These are phyloP conservation scores for Pythium volutum DNA, from an alignment of 352 stramenopile genomes.

Conservation along the genomic window DNA sequence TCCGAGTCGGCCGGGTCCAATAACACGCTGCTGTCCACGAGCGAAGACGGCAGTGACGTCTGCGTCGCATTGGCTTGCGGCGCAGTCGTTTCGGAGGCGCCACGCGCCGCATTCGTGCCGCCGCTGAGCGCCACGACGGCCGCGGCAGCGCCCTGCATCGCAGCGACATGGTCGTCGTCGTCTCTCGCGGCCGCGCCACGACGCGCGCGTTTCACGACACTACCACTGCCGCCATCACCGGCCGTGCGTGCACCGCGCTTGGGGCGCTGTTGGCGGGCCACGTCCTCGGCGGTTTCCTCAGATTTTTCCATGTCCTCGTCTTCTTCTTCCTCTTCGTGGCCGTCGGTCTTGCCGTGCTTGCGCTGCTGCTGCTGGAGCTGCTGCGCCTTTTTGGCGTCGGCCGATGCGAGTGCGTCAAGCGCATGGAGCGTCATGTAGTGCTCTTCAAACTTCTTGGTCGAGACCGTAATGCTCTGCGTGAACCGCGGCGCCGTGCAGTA, in stretches of 20 bases:
- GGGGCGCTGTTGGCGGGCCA: background rate
- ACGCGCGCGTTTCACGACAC: conserved; percentile 11
- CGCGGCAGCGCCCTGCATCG: conserved; percentile 20
- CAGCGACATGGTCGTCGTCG: conserved; percentile 17
- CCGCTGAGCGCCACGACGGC: conserved; percentile 27
- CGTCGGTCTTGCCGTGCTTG: conserved; percentile 5
- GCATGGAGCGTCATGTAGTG: conserved; percentile 29
- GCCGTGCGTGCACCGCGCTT: background rate
- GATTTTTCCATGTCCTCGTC: conserved; percentile 9
- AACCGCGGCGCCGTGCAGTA: conserved; percentile 26
- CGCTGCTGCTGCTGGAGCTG: conserved; percentile 7
- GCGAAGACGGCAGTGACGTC: conserved; percentile 7
- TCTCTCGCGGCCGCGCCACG: conserved; percentile 15
- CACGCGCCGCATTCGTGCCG: background rate
- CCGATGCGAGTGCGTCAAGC: conserved; percentile 20
- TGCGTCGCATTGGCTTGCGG: background rate
- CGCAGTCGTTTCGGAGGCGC: background rate
- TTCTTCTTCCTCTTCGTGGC: background rate
- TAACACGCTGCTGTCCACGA: conserved; percentile 15
- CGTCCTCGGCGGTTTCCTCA: background rate
- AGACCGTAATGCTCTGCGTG: conserved; percentile 32
- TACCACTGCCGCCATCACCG: background rate
- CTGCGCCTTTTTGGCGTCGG: conserved; percentile 18
- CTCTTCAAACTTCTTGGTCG: conserved; percentile 33
- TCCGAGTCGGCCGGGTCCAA: conserved; percentile 25